Percentiles rank a stretch among this genome's conserved stretches.
Conservation (phyloP, 169 alveolate genomes). For the Plasmodium vivax region DNA sequence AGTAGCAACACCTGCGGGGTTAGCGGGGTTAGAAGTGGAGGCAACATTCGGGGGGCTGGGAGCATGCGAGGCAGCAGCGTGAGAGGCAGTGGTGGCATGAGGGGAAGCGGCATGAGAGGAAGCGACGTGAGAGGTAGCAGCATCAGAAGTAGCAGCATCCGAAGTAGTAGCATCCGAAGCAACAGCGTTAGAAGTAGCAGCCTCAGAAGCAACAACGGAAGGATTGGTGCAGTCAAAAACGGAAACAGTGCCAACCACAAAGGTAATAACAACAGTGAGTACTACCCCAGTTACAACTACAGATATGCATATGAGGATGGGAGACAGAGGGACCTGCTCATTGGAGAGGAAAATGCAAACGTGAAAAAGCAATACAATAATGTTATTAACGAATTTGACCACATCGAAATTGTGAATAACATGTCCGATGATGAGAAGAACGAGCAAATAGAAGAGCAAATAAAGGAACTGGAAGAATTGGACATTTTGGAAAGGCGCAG, state of each 20-base stretch:
- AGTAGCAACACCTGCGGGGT: background rate
- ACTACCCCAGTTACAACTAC: background rate
- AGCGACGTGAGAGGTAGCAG: background rate
- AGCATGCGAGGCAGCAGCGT: background rate
- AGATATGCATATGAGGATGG: background rate
- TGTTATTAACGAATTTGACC: conserved; percentile 1
- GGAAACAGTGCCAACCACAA: background rate
- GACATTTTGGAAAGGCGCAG: conserved; percentile 9
- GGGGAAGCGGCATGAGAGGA: background rate
- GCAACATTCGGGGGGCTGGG: background rate
- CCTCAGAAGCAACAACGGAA: background rate
- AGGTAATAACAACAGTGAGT: background rate
- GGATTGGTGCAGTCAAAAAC: background rate
- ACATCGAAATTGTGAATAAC: conserved; percentile 10
- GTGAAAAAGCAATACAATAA: background rate
- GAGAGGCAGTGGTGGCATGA: background rate
- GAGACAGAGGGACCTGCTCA: background rate
- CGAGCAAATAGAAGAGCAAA: conserved; percentile 23
- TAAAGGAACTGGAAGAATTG: conserved; percentile 7
- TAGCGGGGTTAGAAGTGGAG: background rate
- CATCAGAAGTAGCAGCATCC: background rate
- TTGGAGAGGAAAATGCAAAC: conserved; percentile 2
- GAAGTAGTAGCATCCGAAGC: background rate
- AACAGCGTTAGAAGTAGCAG: background rate
- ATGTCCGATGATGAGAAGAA: background rate